Base-by-base conservation (phyloP, 106 monocot species). In the Dendrobium catenatum region DNA sequence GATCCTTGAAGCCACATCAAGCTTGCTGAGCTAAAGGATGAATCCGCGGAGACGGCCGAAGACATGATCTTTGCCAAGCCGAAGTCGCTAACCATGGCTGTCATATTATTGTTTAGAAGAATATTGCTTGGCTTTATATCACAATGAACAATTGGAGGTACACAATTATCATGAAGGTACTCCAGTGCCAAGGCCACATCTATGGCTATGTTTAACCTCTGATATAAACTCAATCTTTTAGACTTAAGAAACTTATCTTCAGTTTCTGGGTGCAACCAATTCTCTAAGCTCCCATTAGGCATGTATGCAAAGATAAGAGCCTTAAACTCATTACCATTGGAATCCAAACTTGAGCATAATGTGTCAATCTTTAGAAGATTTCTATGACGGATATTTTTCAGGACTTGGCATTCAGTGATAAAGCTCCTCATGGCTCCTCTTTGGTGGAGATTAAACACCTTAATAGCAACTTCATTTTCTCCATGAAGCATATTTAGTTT, bases 321-420 rank as follows among this genome's bases (percentile, higher is more conserved):
- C 78, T 84, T 90, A 76, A 88, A 90, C 1, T 85, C 85, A 42
- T 85, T 76, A 1, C 85, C 88, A 31, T 40, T 46, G 76, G 40
- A 77, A 72, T 89, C 85, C 19, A 76, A 59, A 47, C 83, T 85
- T 15, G 85, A 83, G 73, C 90, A 87, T 37, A 29, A 43, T 47
- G 88, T 91, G 49, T 86, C 22, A 18, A 91, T 78, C 76, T 81
- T 86, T 27, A 86, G 42, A 10, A 91, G 85, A 80, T 90, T 90
- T 3, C 88, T 68, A 77, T 90, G 88, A 2, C 86, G 76, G 5
- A 86, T 56, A 68, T 83, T 86, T 80, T 80, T 84, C 68, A 90
- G 75, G 16, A 81, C 84, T n/a, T 86, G 79, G 43, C 90, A 88
- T 83, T 91, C 88, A 22, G 88, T 85, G 41, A 82, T 64, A 55